These are phyloP conservation scores for Yarrowia phangngaensis DNA, from an alignment of 805 yeast genomes.

Conservation along the genomic window DNA sequence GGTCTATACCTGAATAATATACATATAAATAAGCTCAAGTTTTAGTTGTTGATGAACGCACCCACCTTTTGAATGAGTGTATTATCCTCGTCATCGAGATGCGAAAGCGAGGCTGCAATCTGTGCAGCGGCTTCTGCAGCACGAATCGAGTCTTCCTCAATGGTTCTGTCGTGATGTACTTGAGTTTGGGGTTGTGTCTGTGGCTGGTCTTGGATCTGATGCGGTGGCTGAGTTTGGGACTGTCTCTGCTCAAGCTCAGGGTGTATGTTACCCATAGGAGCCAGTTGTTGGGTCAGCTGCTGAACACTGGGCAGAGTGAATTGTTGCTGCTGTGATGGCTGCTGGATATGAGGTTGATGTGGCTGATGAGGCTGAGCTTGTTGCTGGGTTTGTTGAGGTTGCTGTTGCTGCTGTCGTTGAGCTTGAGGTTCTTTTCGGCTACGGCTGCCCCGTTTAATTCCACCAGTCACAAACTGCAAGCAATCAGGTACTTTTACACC, in stretches of 20 bases:
- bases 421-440: slow-evolving; percentile 5
- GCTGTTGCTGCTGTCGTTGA: slow-evolving; percentile 14
- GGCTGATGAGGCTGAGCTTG: neutral
- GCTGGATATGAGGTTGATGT: neutral
- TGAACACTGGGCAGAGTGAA: slow-evolving; percentile 8
- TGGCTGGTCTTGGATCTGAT: neutral
- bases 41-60: slow-evolving; percentile 33
- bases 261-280: slow-evolving; percentile 11
- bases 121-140: slow-evolving; percentile 26
- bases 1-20: no score
- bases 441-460: slow-evolving; percentile 37
- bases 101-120: slow-evolving; percentile 26
- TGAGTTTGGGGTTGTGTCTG: neutral
- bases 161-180: slow-evolving; percentile 17
- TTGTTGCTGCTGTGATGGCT: neutral
- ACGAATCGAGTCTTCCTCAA: slow-evolving; percentile 8
- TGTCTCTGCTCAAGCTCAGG: slow-evolving; percentile 15
- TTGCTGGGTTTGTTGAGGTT: slow-evolving; percentile 1
- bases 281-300: slow-evolving; percentile 14
- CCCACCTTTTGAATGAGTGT: slow-evolving; percentile 36
- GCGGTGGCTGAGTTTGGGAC: neutral
- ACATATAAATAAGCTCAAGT: no score
- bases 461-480: slow-evolving; percentile 83
- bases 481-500: slow-evolving; percentile 77
- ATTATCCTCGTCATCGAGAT: slow-evolving; percentile 29